A percentile compares a stretch with the other conserved stretches of the same genome.
phyloP scores from a whole-genome alignment of 345 rosid genomes.

The Eucalyptus sp. region DNA sequence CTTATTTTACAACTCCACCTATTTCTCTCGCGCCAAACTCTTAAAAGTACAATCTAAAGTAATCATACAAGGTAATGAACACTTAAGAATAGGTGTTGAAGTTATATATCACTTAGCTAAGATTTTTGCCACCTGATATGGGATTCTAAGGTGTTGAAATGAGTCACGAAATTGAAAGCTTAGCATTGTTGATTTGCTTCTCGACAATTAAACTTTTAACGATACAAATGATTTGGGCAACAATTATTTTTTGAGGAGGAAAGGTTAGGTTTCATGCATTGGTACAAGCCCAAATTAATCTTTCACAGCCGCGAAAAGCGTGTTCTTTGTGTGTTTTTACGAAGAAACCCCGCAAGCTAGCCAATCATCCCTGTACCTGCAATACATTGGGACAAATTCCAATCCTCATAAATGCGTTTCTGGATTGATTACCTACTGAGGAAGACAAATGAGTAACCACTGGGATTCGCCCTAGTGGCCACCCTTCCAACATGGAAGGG shows the following conservation, averaged over 20 bases:
- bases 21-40: not conserved
- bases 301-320: not conserved
- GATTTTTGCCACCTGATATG: not conserved
- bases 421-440: not conserved
- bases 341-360: not conserved
- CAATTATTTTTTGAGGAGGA: not conserved
- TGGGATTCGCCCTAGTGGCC: no score
- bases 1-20: not conserved
- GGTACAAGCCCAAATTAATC: not conserved
- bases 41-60: not conserved
- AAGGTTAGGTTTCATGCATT: not conserved
- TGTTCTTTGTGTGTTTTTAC: not conserved
- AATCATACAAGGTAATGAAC: not conserved
- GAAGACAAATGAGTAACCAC: not conserved
- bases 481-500: no score
- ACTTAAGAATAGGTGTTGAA: not conserved
- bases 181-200: not conserved
- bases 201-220: not conserved
- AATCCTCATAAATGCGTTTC: not conserved
- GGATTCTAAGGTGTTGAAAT: not conserved
- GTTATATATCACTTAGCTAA: not conserved
- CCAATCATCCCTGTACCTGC: not conserved
- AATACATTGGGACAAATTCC: not conserved
- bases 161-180: not conserved
- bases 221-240: not conserved